Evolutionary conservation across 257 asterid genomes (phyloP).

Genomic region (Solanum paucissectum): DNA sequence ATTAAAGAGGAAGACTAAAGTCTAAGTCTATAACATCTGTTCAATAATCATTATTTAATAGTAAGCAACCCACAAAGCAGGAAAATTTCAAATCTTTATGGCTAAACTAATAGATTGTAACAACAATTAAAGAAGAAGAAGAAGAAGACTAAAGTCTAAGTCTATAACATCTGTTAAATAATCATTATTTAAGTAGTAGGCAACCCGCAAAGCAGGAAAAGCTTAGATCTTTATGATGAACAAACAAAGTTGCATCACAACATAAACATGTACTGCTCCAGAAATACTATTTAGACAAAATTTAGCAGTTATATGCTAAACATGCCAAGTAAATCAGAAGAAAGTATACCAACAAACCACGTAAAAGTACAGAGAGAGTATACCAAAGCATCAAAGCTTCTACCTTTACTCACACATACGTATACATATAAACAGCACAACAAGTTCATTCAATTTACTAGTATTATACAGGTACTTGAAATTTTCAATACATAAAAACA

Average conservation of each 20-base stretch:
- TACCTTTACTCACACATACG: background rate
- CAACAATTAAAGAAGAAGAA: too few relatives aligned
- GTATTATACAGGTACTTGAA: background rate
- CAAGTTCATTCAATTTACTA: background rate
- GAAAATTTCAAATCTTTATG: background rate
- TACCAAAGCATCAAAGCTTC: background rate
- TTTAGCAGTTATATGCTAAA: background rate
- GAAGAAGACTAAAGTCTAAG: too few relatives aligned
- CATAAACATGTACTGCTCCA: background rate
- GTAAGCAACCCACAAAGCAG: background rate
- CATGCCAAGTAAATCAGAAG: background rate
- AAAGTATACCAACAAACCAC: background rate
- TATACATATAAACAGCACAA: background rate
- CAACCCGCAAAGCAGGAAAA: background rate
- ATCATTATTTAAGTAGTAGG: background rate
- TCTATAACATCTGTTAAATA: background rate
- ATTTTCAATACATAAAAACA: background rate
- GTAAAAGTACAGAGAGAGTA: background rate
- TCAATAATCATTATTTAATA: background rate
- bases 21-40: background rate
- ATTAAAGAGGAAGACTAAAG: constrained; percentile 2
- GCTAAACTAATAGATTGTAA: background rate
- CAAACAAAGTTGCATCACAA: background rate
- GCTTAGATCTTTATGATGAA: background rate
- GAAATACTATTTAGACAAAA: background rate